Base-by-base conservation (phyloP, 768 basidiomycete species). In the Rhizopogon roseolus region DNA sequence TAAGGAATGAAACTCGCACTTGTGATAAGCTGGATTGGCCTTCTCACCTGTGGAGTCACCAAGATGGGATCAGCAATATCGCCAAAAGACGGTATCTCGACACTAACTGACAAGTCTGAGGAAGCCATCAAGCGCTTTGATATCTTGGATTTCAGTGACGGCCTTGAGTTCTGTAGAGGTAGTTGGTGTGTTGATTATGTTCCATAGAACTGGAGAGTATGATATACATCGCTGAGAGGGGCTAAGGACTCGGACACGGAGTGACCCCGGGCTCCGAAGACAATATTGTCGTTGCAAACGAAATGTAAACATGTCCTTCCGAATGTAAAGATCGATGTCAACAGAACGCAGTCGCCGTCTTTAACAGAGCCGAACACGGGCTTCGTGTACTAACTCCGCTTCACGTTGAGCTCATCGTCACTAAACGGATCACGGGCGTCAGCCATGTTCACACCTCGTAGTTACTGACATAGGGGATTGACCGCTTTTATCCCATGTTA, bases 81-180 rank as follows among this genome's bases (percentile, higher is more conserved):
- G 36, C 13, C 52, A 40, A 34, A 28, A 52, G 27, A 28, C 29
- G 41, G 71, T 17, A 27, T 11, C n/a, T 28, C 46, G 25, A 14
- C 9, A 73, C 85, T 77, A 60, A 86, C 85, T 76, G 64, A 84
- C 79, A 39, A 68, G 68, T 53, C 74, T 77, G 55, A 86, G 67
- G 27, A 86, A 70, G 22, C 62, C 64, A 63, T 85, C 84, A 76
- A 87, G 81, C 13, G 74, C 69, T 9, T 71, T 75, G 11, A 88
- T 74, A 66, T 84, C 81, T 52, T 82, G 74, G 4, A 76, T 82
- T 64, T 86, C 86, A 52, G 79, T 73, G 17, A 61, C 62, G 29
- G 67, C 63, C 39, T 58, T 54, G 40, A 49, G 55, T 37, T 59
- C 53, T 27, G 65, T 66, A 17, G 40, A 29, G 3, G 6, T 32